Percentiles rank a stretch among this genome's conserved stretches.
These are phyloP conservation scores for Suhomyces pyralidae DNA, from an alignment of 805 yeast genomes.

Conservation along the genomic window DNA sequence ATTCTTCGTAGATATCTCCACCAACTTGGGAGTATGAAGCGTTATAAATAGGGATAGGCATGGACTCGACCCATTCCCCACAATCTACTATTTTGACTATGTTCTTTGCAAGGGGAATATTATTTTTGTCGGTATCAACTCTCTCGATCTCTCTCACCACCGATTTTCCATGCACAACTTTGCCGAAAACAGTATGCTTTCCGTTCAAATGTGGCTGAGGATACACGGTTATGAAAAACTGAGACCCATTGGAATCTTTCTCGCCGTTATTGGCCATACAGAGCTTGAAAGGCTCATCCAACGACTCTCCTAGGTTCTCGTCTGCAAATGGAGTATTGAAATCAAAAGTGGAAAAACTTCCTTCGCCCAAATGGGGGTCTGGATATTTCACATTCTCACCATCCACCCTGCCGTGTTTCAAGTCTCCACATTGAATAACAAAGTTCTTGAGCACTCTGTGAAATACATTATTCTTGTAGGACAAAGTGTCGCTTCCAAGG, in stretches of 20 bases:
- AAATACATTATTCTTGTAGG: constrained; percentile 47
- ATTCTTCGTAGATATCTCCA: constrained; percentile 73
- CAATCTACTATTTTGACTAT: constrained; percentile 51
- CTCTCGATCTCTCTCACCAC: constrained; percentile 65
- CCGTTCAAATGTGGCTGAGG: constrained; percentile 73
- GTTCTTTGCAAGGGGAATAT: constrained; percentile 39
- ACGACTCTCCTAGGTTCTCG: constrained; percentile 49
- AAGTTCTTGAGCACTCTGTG: constrained; percentile 67
- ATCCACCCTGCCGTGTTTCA: constrained; percentile 32
- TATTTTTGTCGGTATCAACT: constrained; percentile 37
- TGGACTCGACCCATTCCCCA: constrained; percentile 58
- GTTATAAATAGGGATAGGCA: constrained; percentile 56
- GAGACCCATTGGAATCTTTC: constrained; percentile 53
- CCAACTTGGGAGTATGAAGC: constrained; percentile 61
- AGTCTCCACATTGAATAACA: constrained; percentile 69
- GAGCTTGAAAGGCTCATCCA: constrained; percentile 48
- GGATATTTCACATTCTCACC: constrained; percentile 17
- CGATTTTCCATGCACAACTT: constrained; percentile 63
- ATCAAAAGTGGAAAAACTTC: constrained; percentile 26
- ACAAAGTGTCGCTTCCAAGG: constrained; percentile 11
- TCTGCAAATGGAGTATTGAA: constrained; percentile 43
- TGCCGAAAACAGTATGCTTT: constrained; percentile 76
- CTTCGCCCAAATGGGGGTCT: constrained; percentile 29
- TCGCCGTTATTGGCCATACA: constrained; percentile 65
- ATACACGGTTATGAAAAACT: constrained; percentile 68